Evolutionary conservation across 352 stramenopile genomes (phyloP).

Genomic region (Pythium periplocum): DNA sequence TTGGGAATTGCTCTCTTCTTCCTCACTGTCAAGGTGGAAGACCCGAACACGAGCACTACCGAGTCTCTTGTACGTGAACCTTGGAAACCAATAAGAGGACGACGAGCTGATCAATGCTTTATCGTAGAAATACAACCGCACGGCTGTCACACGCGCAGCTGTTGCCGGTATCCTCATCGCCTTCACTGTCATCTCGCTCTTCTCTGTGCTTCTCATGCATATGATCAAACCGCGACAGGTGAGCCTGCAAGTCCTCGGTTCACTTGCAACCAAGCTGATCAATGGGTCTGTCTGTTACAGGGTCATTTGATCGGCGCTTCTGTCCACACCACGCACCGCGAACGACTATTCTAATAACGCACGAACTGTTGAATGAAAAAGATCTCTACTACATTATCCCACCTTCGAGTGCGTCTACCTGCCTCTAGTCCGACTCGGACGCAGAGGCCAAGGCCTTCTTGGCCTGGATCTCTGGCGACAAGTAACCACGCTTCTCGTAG

Average conservation of each 20-base stretch:
- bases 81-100: neutral
- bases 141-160: constrained; percentile 25
- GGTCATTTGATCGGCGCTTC: constrained; percentile 25
- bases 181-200: constrained; percentile 30
- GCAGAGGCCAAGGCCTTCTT: constrained; percentile 63
- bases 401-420: neutral
- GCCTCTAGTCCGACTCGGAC: constrained; percentile 38
- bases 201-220: constrained; percentile 28
- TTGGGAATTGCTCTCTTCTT: constrained; percentile 31
- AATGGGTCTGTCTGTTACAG: constrained; percentile 5
- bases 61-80: neutral
- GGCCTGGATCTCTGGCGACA: constrained; percentile 95
- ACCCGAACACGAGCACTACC: constrained; percentile 3
- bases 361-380: neutral
- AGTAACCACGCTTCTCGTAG: constrained; percentile 95
- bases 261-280: neutral
- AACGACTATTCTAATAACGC: constrained; percentile 20
- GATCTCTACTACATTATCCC: neutral
- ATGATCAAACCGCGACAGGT: constrained; percentile 31
- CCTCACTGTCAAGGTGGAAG: constrained; percentile 27
- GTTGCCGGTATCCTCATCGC: constrained; percentile 33
- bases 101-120: neutral
- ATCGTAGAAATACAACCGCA: constrained; percentile 30
- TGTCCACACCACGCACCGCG: constrained; percentile 4
- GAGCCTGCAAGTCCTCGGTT: neutral